phyloP scores from a whole-genome alignment of 768 basidiomycete species.

The Amanita thiersii region DNA sequence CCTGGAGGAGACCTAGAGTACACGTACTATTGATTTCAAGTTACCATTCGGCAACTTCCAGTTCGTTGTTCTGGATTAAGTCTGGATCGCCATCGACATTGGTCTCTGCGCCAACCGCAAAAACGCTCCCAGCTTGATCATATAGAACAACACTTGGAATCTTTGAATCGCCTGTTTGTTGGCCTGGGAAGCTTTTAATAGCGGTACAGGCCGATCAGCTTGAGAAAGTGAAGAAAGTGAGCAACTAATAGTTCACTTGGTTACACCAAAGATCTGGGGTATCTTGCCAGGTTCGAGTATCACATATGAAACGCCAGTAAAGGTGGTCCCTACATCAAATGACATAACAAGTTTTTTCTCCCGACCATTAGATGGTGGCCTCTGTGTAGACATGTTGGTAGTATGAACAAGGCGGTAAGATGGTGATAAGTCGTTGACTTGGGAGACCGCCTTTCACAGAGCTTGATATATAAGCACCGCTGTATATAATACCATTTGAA shows the following conservation, averaged over 20 bases:
- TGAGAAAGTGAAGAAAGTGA: background rate
- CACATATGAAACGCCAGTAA: too few relatives aligned
- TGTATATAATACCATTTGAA: too few relatives aligned
- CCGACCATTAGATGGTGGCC: too few relatives aligned
- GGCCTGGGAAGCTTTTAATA: conserved; percentile 15
- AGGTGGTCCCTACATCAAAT: too few relatives aligned
- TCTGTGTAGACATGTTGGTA: too few relatives aligned
- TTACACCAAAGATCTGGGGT: conserved; percentile 14
- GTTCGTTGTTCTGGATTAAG: conserved; percentile 32
- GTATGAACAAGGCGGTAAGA: too few relatives aligned
- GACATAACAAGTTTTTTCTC: too few relatives aligned
- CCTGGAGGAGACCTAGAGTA: too few relatives aligned
- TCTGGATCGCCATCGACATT: conserved; percentile 28
- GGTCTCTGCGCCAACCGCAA: conserved; percentile 38
- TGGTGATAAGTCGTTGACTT: too few relatives aligned
- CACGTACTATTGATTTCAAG: background rate
- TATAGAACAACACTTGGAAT: conserved; percentile 43
- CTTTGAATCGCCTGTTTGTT: conserved; percentile 28
- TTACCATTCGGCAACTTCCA: conserved; percentile 36
- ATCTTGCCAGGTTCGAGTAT: conserved; percentile 15
- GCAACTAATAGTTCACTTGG: conserved; percentile 7
- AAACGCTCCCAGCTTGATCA: conserved; percentile 26
- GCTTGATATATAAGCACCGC: too few relatives aligned
- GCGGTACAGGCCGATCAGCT: too few relatives aligned
- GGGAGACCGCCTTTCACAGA: too few relatives aligned